phyloP scores from a whole-genome alignment of 352 stramenopile genomes.

The Phytophthora boehmeriae region DNA sequence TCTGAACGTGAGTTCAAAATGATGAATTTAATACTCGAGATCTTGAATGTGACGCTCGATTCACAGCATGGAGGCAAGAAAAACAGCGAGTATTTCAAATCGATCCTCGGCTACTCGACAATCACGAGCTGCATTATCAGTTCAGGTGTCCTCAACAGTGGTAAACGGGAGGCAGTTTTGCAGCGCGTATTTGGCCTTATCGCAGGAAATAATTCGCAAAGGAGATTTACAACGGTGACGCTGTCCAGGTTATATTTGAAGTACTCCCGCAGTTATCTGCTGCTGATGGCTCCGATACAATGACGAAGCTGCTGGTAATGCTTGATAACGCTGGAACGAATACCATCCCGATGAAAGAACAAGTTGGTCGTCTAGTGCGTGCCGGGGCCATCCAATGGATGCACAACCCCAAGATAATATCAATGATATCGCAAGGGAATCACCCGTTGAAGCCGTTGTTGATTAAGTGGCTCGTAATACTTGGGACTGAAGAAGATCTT shows the following conservation, averaged over 20 bases:
- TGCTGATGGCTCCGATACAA: conserved; percentile 27
- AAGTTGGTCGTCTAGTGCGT: conserved; percentile 49
- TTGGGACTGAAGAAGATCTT: conserved; percentile 55
- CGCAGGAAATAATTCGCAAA: conserved; percentile 42
- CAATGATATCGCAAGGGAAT: conserved; percentile 35
- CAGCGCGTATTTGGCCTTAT: conserved; percentile 69
- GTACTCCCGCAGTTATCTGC: conserved; percentile 47
- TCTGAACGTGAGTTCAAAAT: conserved; percentile 33
- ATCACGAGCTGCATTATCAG: conserved; percentile 64
- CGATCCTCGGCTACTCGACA: conserved; percentile 48
- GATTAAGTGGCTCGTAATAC: conserved; percentile 43
- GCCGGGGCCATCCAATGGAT: conserved; percentile 70
- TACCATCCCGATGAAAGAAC: conserved; percentile 53
- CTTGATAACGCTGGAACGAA: conserved; percentile 47
- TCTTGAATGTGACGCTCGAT: conserved; percentile 57
- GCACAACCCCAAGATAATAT: conserved; percentile 38
- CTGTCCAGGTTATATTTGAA: conserved; percentile 56
- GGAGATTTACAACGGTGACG: conserved; percentile 66
- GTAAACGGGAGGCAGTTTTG: conserved; percentile 40
- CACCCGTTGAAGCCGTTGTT: conserved; percentile 42
- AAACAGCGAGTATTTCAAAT: conserved; percentile 47
- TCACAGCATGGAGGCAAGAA: conserved; percentile 26
- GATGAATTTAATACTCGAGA: conserved; percentile 57
- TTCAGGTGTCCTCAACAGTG: conserved; percentile 51
- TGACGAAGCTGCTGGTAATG: conserved; percentile 53